Conservation (phyloP, 306 rosid species). For the Cyamopsis tetragonoloba region DNA sequence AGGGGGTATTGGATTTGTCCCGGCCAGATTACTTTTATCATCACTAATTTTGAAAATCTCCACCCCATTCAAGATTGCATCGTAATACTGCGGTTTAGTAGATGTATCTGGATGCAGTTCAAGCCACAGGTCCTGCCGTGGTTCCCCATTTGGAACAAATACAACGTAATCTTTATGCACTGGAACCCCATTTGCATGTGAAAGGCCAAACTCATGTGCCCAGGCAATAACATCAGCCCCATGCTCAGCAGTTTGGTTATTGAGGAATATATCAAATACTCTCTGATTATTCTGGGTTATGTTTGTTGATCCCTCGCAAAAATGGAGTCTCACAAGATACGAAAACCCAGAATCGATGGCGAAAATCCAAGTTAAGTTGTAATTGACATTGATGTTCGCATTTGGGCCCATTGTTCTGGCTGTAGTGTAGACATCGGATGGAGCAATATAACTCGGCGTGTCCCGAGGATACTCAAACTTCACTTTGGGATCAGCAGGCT, state of each 20-base stretch:
- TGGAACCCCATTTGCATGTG: conserved; percentile 47
- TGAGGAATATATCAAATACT: conserved; percentile 60
- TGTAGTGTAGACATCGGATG: conserved; percentile 58
- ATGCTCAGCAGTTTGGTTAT: conserved; percentile 57
- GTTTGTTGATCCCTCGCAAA: conserved; percentile 56
- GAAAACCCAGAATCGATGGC: conserved; percentile 67
- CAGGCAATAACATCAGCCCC: conserved; percentile 52
- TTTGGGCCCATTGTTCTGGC: conserved; percentile 89
- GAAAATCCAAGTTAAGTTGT: conserved; percentile 84
- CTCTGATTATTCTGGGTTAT: conserved; percentile 48
- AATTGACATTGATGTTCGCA: conserved; percentile 42
- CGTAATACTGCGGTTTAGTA: conserved; percentile 22
- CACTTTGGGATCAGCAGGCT: conserved; percentile 43
- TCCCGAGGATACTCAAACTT: conserved; percentile 38
- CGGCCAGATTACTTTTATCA: conserved; percentile 60
- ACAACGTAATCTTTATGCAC: conserved; percentile 60
- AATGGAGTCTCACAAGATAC: conserved; percentile 90
- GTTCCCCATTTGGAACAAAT: conserved; percentile 52
- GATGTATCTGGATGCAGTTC: conserved; percentile 54
- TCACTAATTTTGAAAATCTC: conserved; percentile 83
- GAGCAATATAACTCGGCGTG: conserved; percentile 64
- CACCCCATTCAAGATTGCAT: conserved; percentile 73
- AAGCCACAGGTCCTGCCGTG: conserved; percentile 76
- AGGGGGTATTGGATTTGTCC: conserved; percentile 67
- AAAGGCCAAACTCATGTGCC: neutral